Base-by-base conservation (phyloP, 2,329 filamentous ascomycete genomes). In the Volutella citrinella region DNA sequence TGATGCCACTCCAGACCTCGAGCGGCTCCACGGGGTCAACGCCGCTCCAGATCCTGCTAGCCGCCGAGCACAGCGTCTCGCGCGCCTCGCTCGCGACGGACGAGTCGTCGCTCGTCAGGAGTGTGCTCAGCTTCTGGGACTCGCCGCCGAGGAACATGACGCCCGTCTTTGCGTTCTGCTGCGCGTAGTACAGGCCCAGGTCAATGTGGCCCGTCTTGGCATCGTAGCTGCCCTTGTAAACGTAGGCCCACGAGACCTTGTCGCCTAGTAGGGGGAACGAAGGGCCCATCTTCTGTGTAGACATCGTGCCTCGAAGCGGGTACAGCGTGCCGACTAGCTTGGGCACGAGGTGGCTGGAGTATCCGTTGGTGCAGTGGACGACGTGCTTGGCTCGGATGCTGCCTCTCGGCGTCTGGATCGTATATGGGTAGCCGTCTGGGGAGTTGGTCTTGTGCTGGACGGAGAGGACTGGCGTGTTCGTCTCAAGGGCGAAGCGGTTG, bases 291-390 rank as follows among this genome's bases (percentile, higher is more conserved):
- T 55, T 49, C 38, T 75, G 70, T 0, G 65, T 64, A 1, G 68
- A 66, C 69, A 75, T 74, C 23, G 69, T 66, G 5, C 58, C 68
- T 3, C 66, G 59, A 1, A 67, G 28, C 0, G 69, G 61, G 5
- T 65, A 64, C 6, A 73, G 44, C 18, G 64, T 66, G 7, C 64
- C 62, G 6, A 60, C 55, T 4, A 77, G 54, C 0, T 60, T 63
- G 0, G 74, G 71, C 4, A 79, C 52, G 6, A 78, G 61, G 26
- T 74, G 66, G 0, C 66, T 54, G 0, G 69, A 62, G 42, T 70
- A 70, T 2, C 62, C 72, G 43, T 81, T 79, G 3, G 74, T 79
- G 24, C 72, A 71, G 43, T 80, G 73, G 6, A 80, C 60, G 5
- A 81, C 55, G 30, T 76, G 64, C 3, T 57, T 58, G 11, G 72